phyloP scores from a whole-genome alignment of 331 rosid genomes.

The Rosa hybrid region DNA sequence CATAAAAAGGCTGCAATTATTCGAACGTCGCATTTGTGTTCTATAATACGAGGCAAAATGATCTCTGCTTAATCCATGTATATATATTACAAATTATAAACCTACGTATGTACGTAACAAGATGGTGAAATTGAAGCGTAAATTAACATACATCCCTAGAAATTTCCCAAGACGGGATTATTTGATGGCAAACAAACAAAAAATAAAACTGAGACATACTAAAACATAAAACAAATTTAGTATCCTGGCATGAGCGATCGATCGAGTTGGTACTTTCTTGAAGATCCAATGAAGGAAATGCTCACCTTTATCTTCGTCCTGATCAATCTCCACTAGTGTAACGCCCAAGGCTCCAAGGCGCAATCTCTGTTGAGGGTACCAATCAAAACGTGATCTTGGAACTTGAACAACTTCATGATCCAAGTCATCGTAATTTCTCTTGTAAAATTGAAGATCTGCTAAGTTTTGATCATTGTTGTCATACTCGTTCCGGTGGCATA shows the following conservation, averaged over 20 bases:
- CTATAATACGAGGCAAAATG: no score
- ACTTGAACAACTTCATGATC: background rate
- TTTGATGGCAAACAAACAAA: background rate
- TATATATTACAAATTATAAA: no score
- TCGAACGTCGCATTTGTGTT: no score
- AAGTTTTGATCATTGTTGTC: background rate
- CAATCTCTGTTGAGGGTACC: background rate
- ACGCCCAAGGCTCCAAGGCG: background rate
- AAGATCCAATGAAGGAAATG: background rate
- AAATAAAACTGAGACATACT: background rate
- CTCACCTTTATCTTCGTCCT: background rate
- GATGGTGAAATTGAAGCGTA: no score
- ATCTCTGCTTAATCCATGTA: no score
- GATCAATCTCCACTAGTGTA: background rate
- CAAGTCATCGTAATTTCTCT: background rate
- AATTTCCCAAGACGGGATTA: background rate
- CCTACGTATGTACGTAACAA: no score
- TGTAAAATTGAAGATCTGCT: background rate
- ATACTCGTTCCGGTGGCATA: background rate
- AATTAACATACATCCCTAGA: background rate
- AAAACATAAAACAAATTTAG: background rate
- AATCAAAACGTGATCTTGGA: background rate
- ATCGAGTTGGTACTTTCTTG: background rate
- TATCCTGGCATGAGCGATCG: background rate
- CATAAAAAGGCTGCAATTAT: no score